A percentile compares a stretch with the other conserved stretches of the same genome.
phyloP scores from a whole-genome alignment of 2,329 filamentous ascomycete genomes.

The Penicillium hesseltinei region DNA sequence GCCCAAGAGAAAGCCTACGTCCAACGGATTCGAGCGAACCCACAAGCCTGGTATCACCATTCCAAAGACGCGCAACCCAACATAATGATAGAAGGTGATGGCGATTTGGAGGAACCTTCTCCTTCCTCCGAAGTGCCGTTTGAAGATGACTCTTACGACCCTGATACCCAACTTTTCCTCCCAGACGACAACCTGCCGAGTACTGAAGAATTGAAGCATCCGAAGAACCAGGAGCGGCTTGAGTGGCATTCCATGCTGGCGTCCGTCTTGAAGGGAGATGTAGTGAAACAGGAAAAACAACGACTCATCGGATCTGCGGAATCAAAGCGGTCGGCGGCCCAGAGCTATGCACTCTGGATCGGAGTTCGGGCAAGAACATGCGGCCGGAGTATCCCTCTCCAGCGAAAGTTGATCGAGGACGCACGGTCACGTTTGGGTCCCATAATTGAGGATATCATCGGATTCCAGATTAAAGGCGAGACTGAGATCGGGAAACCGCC shows the following conservation, averaged over 20 bases:
- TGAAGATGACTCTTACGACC: slow-evolving; percentile 80
- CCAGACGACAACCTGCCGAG: slow-evolving; percentile 86
- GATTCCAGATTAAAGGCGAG: slow-evolving; percentile 91
- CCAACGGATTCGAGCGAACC: slow-evolving; percentile 81
- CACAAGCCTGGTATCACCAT: slow-evolving; percentile 67
- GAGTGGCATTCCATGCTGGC: slow-evolving; percentile 99
- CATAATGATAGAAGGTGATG: slow-evolving; percentile 68
- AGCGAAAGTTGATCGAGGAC: slow-evolving; percentile 85
- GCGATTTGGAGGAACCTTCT: slow-evolving; percentile 87
- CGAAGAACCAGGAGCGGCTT: slow-evolving; percentile 80
- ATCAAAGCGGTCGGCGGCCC: slow-evolving; percentile 67
- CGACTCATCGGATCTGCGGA: slow-evolving; percentile 79
- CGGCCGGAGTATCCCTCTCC: slow-evolving; percentile 78
- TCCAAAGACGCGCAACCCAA: slow-evolving; percentile 63
- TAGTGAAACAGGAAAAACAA: slow-evolving; percentile 97
- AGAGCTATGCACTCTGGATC: slow-evolving; percentile 77
- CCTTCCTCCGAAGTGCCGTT: slow-evolving; percentile 79
- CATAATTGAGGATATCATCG: slow-evolving; percentile 80
- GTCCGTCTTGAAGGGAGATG: slow-evolving; percentile 91
- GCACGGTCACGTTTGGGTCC: slow-evolving; percentile 70
- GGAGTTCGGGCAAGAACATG: slow-evolving; percentile 81
- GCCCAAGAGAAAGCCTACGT: slow-evolving; percentile 95
- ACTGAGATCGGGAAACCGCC: slow-evolving; percentile 87
- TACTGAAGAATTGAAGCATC: slow-evolving; percentile 83
- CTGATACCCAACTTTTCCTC: slow-evolving; percentile 90